Percentiles rank a stretch among this genome's conserved stretches.
Conservation (phyloP, 352 stramenopile species). For the Phytophthora crassamura region DNA sequence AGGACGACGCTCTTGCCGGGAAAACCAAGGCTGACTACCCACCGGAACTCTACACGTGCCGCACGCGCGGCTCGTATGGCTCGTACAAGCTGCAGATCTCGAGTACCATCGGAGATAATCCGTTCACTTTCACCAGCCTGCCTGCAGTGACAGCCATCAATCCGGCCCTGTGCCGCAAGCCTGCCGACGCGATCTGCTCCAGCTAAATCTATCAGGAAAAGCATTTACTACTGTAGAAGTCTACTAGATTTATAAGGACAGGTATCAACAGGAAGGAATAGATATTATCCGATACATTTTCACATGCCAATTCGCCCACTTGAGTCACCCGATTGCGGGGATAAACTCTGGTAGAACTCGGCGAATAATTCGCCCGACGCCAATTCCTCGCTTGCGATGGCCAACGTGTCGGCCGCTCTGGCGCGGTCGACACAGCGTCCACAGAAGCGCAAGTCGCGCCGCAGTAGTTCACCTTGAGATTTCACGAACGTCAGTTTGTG, state of each 20-base stretch:
- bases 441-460: slow-evolving; percentile 36
- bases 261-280: slow-evolving; percentile 12
- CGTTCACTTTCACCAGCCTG: slow-evolving; percentile 30
- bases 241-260: slow-evolving; percentile 15
- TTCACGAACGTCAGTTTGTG: slow-evolving; percentile 37
- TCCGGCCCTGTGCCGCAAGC: slow-evolving; percentile 24
- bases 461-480: slow-evolving; percentile 24
- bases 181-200: slow-evolving; percentile 25
- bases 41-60: slow-evolving; percentile 43
- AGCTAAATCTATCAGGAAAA: slow-evolving; percentile 1
- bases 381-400: slow-evolving; percentile 37
- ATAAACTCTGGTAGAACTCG: slow-evolving; percentile 35
- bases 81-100: slow-evolving; percentile 49
- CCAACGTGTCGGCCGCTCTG: slow-evolving; percentile 26
- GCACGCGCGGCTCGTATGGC: slow-evolving; percentile 31
- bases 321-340: slow-evolving; percentile 7
- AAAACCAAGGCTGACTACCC: slow-evolving; percentile 35
- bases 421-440: slow-evolving; percentile 30
- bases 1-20: slow-evolving; percentile 31
- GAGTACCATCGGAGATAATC: slow-evolving; percentile 34
- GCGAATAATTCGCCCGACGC: slow-evolving; percentile 13
- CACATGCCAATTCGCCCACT: slow-evolving; percentile 19
- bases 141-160: slow-evolving; percentile 28
- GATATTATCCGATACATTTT: slow-evolving; percentile 27
- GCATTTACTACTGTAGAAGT: no score